Evolutionary conservation across 2,329 filamentous ascomycete genomes (phyloP), one percentile per base, ranked within the genome.

Genomic region (Aspergillus sp.): DNA sequence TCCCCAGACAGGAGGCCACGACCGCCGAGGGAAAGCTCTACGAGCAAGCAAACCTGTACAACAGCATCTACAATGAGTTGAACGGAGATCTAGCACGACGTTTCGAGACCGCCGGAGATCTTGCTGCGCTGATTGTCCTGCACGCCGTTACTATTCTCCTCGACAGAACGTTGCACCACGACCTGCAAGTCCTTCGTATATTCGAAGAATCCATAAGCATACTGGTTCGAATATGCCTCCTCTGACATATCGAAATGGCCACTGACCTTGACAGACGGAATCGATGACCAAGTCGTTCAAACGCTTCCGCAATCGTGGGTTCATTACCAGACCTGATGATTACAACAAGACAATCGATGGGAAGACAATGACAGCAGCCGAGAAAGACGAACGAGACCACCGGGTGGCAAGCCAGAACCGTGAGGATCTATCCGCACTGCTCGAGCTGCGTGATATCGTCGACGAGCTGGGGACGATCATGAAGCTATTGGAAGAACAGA

Each of bases 171-270:
- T 80, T 82, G 0, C 82, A 87, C 58, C 81, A 80, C 0, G 82
- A 87, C 44, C 70, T 87, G 0, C 82, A 87, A 53, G 76, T 87
- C 0, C 84, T 87, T 53, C 78, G 83, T 2, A 83, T 87, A 1
- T 87, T 87, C 44, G 83, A 86, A 58, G 84, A 87, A 55, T 84
- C 83, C 4, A 83, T 87, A 29, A 84, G 83, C 11, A 80, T 86
- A 19, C 61, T 87, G 56, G 83, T 85, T 64, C 43, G 72, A n/a
- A 7, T 17, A 5, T 2, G 9, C 2, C 4, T 4, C 9, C 17
- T 25, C 21, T 13, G 47, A 19, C 0, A 11, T 9, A 2, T 1
- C 1, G 17, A 16, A 5, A 4, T 1, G 3, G 4, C 3, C 21
- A 7, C 29, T 57, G 14, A 54, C 19, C 2, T 16, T 0, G 13